Percentiles rank a stretch among this genome's conserved stretches.
phyloP scores from a whole-genome alignment of 163 green algal genomes.

The Coccomyxa subellipsoidea region DNA sequence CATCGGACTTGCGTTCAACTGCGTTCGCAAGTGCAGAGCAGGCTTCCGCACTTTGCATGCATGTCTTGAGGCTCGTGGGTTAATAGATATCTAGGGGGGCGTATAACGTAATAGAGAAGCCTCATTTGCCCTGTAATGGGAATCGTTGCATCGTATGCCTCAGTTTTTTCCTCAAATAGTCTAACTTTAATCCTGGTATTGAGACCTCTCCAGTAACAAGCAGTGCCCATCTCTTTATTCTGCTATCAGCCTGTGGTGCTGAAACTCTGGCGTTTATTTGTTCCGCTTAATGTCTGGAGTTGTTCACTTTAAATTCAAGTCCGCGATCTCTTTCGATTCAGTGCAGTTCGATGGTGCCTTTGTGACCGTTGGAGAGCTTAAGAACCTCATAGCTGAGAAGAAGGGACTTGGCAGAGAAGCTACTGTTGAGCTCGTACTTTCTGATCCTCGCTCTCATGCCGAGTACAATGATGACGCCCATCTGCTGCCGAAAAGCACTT shows the following conservation, averaged over 20 bases:
- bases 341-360: slow-evolving; percentile 70
- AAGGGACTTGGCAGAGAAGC: slow-evolving; percentile 57
- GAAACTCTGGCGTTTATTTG: background rate
- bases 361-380: slow-evolving; percentile 73
- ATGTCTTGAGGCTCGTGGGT: no score
- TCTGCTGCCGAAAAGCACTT: slow-evolving; percentile 59
- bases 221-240: background rate
- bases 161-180: no score
- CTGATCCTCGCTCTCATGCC: slow-evolving; percentile 43
- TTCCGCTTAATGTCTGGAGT: slow-evolving; percentile 11
- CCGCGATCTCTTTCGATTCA: slow-evolving; percentile 43
- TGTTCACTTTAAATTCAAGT: slow-evolving; percentile 71
- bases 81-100: no score
- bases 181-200: no score
- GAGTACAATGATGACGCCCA: slow-evolving; percentile 48
- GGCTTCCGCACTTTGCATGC: no score
- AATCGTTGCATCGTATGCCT: no score
- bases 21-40: no score
- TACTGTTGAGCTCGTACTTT: slow-evolving; percentile 57
- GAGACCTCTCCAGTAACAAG: no score
- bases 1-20: no score
- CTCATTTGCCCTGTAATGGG: no score
- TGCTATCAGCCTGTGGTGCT: background rate
- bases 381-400: slow-evolving; percentile 69
- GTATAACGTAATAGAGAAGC: no score